Conservation (phyloP, 306 rosid genomes). For the Carpinus viminea region DNA sequence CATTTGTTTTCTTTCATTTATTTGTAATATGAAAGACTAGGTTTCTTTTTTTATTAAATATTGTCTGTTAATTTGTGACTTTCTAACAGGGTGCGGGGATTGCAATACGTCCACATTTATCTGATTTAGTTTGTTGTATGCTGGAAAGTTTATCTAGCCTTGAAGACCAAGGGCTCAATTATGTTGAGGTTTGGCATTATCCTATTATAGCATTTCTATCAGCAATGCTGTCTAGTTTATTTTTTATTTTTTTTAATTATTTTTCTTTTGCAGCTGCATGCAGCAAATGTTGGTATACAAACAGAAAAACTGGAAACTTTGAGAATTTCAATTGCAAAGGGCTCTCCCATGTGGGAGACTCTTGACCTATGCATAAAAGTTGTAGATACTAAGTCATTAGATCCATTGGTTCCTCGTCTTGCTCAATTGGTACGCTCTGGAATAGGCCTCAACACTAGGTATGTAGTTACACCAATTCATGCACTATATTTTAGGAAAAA, state of each 20-base stretch:
- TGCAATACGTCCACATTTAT: constrained; percentile 81
- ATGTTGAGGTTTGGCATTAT: constrained; percentile 72
- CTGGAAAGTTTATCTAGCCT: constrained; percentile 97
- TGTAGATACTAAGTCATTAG: constrained; percentile 77
- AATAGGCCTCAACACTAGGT: constrained; percentile 98
- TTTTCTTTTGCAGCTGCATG: constrained; percentile 69
- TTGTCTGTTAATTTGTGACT: constrained; percentile 11
- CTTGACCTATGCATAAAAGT: constrained; percentile 83
- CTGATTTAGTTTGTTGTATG: constrained; percentile 96
- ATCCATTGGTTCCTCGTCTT: constrained; percentile 78
- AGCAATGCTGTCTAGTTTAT: constrained; percentile 13
- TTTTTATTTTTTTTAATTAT: constrained; percentile 16
- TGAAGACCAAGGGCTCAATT: constrained; percentile 93
- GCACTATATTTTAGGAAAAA: neutral
- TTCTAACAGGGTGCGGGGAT: constrained; percentile 82
- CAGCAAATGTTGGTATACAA: constrained; percentile 85
- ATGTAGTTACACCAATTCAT: constrained; percentile 10
- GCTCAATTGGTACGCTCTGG: constrained; percentile 90
- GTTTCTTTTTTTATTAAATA: constrained; percentile 4
- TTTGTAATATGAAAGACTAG: neutral
- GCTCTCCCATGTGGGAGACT: constrained; percentile 99
- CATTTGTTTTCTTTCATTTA: neutral
- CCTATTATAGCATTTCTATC: constrained; percentile 26
- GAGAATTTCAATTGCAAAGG: constrained; percentile 93
- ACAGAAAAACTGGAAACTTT: constrained; percentile 86